Evolutionary conservation across 2,329 filamentous ascomycete genomes (phyloP).

Genomic region (Ramularia endophylla): DNA sequence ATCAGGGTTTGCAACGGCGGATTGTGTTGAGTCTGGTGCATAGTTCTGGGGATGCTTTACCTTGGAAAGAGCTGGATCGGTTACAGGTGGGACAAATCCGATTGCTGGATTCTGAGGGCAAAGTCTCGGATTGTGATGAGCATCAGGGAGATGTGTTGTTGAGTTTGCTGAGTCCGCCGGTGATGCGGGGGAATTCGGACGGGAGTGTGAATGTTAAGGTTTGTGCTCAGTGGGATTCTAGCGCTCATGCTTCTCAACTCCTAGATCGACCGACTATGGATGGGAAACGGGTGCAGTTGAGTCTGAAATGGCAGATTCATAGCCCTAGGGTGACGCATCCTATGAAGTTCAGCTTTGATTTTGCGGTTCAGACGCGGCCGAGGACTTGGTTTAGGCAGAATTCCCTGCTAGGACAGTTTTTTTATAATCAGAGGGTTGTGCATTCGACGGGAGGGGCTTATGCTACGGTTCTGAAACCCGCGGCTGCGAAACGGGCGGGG

Average conservation of each 20-base stretch:
- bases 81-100: constrained; percentile 76
- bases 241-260: constrained; percentile 81
- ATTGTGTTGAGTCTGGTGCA: constrained; percentile 86
- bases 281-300: constrained; percentile 84
- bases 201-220: constrained; percentile 83
- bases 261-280: constrained; percentile 93
- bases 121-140: constrained; percentile 65
- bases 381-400: constrained; percentile 78
- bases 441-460: constrained; percentile 84
- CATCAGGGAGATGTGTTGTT: constrained; percentile 68
- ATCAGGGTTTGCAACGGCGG: constrained; percentile 86
- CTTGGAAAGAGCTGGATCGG: constrained; percentile 77
- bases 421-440: constrained; percentile 77
- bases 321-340: constrained; percentile 80
- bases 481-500: constrained; percentile 82
- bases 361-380: constrained; percentile 77
- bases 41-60: constrained; percentile 78
- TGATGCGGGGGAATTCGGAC: constrained; percentile 79
- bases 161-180: constrained; percentile 69
- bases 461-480: constrained; percentile 76
- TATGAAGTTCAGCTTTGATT: constrained; percentile 77
- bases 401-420: constrained; percentile 81
- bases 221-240: constrained; percentile 95
- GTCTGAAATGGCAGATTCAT: constrained; percentile 76
- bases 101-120: constrained; percentile 77